Evolutionary conservation across 148 eudicot species (phyloP).

Genomic region (Rhododendron molle): DNA sequence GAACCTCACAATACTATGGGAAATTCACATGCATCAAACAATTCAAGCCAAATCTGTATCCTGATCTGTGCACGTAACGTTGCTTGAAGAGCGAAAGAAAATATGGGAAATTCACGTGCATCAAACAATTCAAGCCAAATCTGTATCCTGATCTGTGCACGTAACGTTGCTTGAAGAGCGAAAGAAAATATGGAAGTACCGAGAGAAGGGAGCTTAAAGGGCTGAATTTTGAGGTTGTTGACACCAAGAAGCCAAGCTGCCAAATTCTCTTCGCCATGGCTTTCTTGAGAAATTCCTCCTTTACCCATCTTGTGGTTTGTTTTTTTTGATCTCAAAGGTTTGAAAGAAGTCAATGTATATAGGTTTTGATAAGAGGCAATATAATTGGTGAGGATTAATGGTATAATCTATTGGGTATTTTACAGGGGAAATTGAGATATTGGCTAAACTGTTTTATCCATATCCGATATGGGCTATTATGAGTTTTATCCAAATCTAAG

Average conservation of each 20-base stretch:
- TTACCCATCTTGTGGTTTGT: conserved; percentile 37
- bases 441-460: background rate
- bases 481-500: background rate
- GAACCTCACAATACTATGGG: background rate
- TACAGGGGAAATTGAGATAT: background rate
- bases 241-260: conserved; percentile 89
- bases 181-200: conserved; percentile 30
- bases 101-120: background rate
- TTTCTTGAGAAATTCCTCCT: conserved; percentile 51
- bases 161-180: background rate
- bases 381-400: background rate
- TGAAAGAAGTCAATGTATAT: background rate
- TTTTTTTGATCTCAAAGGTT: background rate
- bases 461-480: background rate
- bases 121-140: too few relatives aligned
- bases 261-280: conserved; percentile 59
- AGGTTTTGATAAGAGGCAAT: background rate
- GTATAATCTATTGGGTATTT: background rate
- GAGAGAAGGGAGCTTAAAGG: conserved; percentile 81
- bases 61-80: background rate
- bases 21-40: background rate
- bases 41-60: too few relatives aligned
- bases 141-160: background rate
- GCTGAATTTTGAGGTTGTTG: conserved; percentile 81
- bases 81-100: too few relatives aligned